Conservation (phyloP, 1,284 basidiomycete genomes). For the Ceratobasidium sp. region DNA sequence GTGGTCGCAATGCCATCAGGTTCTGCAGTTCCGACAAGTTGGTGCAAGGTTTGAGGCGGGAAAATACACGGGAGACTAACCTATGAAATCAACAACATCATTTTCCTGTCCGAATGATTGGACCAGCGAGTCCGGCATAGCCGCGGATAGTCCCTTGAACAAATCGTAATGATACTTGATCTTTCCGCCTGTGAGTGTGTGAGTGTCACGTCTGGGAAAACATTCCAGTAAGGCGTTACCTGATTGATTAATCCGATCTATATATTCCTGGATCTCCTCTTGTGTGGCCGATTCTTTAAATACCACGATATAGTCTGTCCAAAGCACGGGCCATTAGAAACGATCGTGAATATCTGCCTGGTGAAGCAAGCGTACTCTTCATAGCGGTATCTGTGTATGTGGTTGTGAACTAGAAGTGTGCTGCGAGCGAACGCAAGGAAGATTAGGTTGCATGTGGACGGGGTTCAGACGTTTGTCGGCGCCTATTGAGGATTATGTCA, state of each 20-base stretch:
- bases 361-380: neutral
- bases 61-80: neutral
- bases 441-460: neutral
- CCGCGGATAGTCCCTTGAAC: slow-evolving; percentile 1
- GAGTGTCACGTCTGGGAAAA: neutral
- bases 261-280: slow-evolving; percentile 10
- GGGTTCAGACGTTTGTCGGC: neutral
- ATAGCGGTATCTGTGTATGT: neutral
- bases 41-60: too few species aligned
- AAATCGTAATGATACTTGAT: slow-evolving; percentile 18
- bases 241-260: neutral
- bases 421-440: neutral
- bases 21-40: neutral
- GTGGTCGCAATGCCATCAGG: slow-evolving; percentile 23
- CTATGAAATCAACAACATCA: neutral
- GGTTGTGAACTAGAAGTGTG: neutral
- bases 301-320: slow-evolving; percentile 12
- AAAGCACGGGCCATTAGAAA: neutral
- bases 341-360: neutral
- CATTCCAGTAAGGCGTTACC: neutral
- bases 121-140: neutral
- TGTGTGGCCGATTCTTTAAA: slow-evolving; percentile 22
- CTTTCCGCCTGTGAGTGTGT: neutral
- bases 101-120: slow-evolving; percentile 4
- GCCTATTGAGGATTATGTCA: neutral